Conservation (phyloP, 23 red algal species). For the Agarophyton chilense region DNA sequence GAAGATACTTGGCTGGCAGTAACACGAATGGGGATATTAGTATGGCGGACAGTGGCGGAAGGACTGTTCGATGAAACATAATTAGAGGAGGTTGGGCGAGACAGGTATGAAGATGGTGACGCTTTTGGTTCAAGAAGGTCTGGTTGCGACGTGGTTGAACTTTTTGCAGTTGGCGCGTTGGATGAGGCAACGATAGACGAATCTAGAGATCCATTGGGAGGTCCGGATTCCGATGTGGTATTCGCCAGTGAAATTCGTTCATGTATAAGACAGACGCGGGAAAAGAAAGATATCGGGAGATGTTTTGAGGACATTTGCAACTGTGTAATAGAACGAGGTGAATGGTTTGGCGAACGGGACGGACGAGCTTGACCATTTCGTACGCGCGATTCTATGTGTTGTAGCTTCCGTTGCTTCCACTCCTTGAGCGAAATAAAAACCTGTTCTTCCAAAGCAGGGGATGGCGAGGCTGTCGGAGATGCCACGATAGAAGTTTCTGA, state of each 20-base stretch:
- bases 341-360: not conserved
- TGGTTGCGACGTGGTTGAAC: not conserved
- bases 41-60: not conserved
- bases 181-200: not conserved
- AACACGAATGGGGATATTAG: not conserved
- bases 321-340: not conserved
- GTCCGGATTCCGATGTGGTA: not conserved
- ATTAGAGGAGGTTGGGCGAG: not conserved
- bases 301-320: not conserved
- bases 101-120: not conserved
- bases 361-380: not conserved
- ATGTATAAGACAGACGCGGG: not conserved
- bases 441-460: conserved; percentile 7
- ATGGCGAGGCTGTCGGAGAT: not conserved
- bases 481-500: not conserved
- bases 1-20: not conserved
- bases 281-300: not conserved
- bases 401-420: conserved; percentile 53
- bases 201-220: not conserved
- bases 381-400: conserved; percentile 41
- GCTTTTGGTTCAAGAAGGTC: not conserved
- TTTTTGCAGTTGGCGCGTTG: not conserved
- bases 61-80: not conserved
- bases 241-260: not conserved
- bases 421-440: conserved; percentile 70